Conservation (phyloP, 176 grass and related monocot species). For the Musa beccarii region DNA sequence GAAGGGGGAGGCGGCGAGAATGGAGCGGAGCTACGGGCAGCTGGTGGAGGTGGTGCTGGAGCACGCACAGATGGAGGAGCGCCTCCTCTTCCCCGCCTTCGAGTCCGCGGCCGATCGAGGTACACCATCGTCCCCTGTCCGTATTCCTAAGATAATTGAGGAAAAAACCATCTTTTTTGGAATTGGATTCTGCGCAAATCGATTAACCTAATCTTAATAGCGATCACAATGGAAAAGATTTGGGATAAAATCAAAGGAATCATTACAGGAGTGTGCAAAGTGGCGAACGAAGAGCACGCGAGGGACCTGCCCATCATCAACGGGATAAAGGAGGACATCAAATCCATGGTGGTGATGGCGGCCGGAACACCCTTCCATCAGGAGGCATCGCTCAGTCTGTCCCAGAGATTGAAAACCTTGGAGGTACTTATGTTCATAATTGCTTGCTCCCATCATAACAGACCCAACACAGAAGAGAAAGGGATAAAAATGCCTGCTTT, state of each 20-base stretch:
- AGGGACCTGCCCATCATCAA: conserved; percentile 97
- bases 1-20: conserved; percentile 55
- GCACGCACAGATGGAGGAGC: conserved; percentile 98
- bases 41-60: conserved; percentile 89
- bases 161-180: not conserved
- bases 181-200: too few relatives aligned
- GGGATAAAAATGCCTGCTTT: too few relatives aligned
- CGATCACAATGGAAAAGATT: conserved; percentile 11
- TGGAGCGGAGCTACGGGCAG: conserved; percentile 64
- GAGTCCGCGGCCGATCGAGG: conserved; percentile 62
- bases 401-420: conserved; percentile 54
- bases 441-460: not conserved
- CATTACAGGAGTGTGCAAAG: conserved; percentile 57
- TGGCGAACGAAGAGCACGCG: conserved; percentile 77
- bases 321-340: conserved; percentile 97
- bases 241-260: conserved; percentile 14
- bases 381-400: conserved; percentile 78
- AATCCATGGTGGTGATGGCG: conserved; percentile 79
- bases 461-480: too few relatives aligned
- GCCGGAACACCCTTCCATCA: conserved; percentile 56
- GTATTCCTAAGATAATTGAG: not conserved
- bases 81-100: conserved; percentile 65
- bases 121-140: conserved; percentile 13
- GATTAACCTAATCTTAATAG: not conserved
- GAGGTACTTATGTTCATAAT: conserved; percentile 41